These are phyloP conservation scores for Simmondsia chinensis DNA, from an alignment of 148 eudicot species.

Conservation along the genomic window DNA sequence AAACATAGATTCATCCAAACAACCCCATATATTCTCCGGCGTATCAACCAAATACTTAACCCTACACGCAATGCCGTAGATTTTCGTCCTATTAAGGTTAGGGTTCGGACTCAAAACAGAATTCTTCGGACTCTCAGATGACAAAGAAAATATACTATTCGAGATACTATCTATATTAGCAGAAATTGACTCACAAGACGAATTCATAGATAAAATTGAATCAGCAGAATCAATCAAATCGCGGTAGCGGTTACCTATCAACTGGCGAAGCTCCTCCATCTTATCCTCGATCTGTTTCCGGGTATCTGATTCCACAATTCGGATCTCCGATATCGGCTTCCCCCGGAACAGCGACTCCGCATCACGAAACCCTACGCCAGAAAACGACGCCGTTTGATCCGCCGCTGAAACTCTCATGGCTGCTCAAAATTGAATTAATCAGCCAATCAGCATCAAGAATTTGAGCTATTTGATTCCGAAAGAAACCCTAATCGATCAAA, in stretches of 20 bases:
- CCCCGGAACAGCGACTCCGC: conserved; percentile 41
- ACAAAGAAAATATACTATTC: conserved; percentile 27
- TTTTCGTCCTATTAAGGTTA: conserved; percentile 36
- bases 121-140: conserved; percentile 17
- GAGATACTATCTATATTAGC: conserved; percentile 38
- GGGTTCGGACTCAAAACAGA: conserved; percentile 12
- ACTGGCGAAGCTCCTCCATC: conserved; percentile 82
- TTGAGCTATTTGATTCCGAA: not conserved
- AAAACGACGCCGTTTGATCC: conserved; percentile 18
- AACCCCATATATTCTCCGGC: conserved; percentile 94
- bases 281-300: conserved; percentile 78
- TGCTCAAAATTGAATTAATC: too few relatives aligned
- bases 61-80: conserved; percentile 70
- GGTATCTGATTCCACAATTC: conserved; percentile 46
- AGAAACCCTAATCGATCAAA: conserved; percentile 15
- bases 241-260: conserved; percentile 76
- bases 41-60: conserved; percentile 96
- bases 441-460: too few relatives aligned
- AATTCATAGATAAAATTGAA: conserved; percentile 70
- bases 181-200: conserved; percentile 68
- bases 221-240: conserved; percentile 95
- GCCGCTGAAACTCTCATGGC: conserved; percentile 17
- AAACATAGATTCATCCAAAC: conserved; percentile 87
- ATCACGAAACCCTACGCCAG: conserved; percentile 25
- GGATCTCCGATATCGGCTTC: conserved; percentile 52